Evolutionary conservation across 2,329 filamentous ascomycete species (phyloP).

Genomic region (Trichoderma sp.): DNA sequence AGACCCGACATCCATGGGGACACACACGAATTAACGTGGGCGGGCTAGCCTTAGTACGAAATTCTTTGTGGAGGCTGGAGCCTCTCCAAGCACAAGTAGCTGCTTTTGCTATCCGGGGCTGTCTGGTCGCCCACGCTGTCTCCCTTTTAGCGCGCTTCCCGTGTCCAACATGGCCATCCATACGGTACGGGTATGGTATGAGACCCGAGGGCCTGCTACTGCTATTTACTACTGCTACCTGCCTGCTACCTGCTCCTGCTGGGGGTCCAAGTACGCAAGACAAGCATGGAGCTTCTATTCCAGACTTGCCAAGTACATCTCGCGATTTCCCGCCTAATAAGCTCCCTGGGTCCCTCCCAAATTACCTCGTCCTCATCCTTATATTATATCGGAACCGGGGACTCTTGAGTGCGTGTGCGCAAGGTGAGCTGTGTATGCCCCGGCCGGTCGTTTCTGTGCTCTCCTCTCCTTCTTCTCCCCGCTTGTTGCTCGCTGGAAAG

Average conservation of each 20-base stretch:
- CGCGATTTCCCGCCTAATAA: conserved; percentile 25
- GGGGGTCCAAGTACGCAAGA: conserved; percentile 24
- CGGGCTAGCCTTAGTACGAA: conserved; percentile 25
- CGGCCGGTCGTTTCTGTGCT: conserved; percentile 6
- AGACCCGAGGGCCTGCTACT: conserved; percentile 10
- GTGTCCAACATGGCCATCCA: conserved; percentile 27
- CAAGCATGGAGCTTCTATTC: conserved; percentile 5
- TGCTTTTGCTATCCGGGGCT: conserved; percentile 28
- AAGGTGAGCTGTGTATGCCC: conserved; percentile 6
- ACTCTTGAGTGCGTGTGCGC: conserved; percentile 5
- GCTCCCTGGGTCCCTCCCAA: conserved; percentile 21
- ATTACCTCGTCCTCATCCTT: conserved; percentile 19
- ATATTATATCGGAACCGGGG: conserved; percentile 25
- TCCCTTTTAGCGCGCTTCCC: conserved; percentile 26
- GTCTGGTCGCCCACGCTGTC: conserved; percentile 20
- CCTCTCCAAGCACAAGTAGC: conserved; percentile 21
- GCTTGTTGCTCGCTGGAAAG: conserved; percentile 27
- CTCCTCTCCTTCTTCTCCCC: conserved; percentile 19
- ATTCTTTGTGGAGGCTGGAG: conserved; percentile 27
- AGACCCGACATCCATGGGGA: conserved; percentile 21
- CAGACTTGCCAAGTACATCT: conserved; percentile 23
- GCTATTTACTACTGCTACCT: no score
- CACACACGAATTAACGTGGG: conserved; percentile 28
- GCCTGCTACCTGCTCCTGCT: neutral
- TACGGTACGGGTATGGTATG: conserved; percentile 28